Evolutionary conservation across 441 rosid species (phyloP), one percentile per base, ranked within the genome.

Genomic region (Adansonia gregorii): DNA sequence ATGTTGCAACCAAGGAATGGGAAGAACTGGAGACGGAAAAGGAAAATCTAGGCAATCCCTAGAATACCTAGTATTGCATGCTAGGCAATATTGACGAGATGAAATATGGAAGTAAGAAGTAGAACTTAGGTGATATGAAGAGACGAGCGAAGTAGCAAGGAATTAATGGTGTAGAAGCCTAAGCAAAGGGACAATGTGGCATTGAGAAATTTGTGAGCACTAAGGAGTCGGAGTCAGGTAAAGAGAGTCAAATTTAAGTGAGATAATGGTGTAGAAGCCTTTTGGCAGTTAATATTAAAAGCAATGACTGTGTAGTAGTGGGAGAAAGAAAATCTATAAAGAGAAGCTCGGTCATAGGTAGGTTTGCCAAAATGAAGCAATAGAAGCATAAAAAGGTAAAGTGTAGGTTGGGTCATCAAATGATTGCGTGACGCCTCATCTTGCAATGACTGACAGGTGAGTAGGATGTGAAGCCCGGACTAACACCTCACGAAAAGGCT

Each of bases 141-240:
- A 22, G 43, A 14, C 51, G 41, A 68, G 73, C 8, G 22, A 10
- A 46, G 19, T 22, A 6, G 56, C 55, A 48, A 2, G 41, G n/a
- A 49, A 22, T 48, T 48, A 15, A 35, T 3, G 5, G 39, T 35
- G 39, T 35, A 35, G 39, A 68, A 67, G 22, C n/a, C 55, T 41
- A 22, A 68, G 73, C 4, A 22, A 11, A 48, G 19, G 41, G 41
- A 14, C 41, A 68, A 48, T 24, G 17, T 10, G 24, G 4, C 39
- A 10, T 10, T 14, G 35, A 46, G 19, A 67, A 46, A 46, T 46
- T 45, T 67, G 39, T 20, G 17, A 46, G 58, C 41, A 2, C 11
- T 3, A 68, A 68, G 73, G 58, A 68, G 73, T 48, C 56, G 73
- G 73, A 68, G 73, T 68, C 56, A 22, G 39, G 35, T 46, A 48